Evolutionary conservation across 805 yeast species (phyloP).

Genomic region (Cyberlindnera euphorbiae): DNA sequence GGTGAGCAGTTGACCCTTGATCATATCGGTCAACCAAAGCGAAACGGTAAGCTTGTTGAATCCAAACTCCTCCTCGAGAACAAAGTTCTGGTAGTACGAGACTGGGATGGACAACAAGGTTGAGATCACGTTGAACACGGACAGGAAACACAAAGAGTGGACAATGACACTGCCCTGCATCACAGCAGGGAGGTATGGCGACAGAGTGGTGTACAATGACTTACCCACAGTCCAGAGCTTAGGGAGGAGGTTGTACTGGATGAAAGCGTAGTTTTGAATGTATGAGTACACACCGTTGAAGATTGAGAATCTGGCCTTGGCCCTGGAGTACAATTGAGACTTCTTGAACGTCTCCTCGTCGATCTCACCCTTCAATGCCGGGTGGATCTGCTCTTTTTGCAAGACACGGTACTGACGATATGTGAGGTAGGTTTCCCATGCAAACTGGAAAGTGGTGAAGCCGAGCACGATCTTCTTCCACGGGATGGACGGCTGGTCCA

Average conservation of each 20-base stretch:
- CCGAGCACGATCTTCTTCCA: conserved; percentile 79
- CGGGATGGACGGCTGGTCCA: conserved; percentile 65
- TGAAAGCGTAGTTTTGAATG: conserved; percentile 50
- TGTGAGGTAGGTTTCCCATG: conserved; percentile 69
- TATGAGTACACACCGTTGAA: conserved; percentile 47
- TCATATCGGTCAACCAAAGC: conserved; percentile 67
- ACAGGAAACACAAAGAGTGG: conserved; percentile 64
- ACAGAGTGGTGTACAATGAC: conserved; percentile 25
- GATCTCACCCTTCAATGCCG: conserved; percentile 60
- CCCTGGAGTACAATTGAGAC: conserved; percentile 72
- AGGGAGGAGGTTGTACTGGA: conserved; percentile 63
- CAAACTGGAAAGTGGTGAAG: conserved; percentile 67
- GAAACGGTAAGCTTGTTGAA: conserved; percentile 79
- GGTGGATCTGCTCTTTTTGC: conserved; percentile 56
- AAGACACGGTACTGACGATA: conserved; percentile 74
- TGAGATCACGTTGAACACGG: conserved; percentile 44
- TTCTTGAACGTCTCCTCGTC: conserved; percentile 69
- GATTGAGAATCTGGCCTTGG: conserved; percentile 69
- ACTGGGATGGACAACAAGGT: conserved; percentile 61
- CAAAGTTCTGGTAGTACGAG: conserved; percentile 73
- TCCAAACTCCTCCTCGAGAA: conserved; percentile 87
- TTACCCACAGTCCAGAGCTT: conserved; percentile 52
- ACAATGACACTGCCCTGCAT: conserved; percentile 55
- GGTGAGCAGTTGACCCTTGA: conserved; percentile 55
- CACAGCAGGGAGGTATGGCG: conserved; percentile 26